These are phyloP conservation scores for Teratosphaeria pseudoeucalypti DNA, from an alignment of 2,329 filamentous ascomycete species.

Conservation along the genomic window DNA sequence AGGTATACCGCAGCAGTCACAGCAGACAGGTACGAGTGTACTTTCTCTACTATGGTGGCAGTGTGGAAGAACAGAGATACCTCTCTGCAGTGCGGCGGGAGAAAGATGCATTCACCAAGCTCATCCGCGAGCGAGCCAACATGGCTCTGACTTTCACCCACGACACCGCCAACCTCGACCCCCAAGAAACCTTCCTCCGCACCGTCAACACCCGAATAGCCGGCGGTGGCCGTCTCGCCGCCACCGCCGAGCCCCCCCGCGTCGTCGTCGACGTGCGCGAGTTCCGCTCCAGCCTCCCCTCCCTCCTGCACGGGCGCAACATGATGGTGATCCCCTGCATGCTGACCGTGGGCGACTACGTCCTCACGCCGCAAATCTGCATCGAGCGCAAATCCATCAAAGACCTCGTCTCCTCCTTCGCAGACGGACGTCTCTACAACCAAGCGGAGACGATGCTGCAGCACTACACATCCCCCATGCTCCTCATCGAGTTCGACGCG, in stretches of 20 bases:
- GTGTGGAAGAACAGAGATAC: conserved; percentile 91
- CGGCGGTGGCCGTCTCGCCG: conserved; percentile 72
- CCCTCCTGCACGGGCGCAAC: conserved; percentile 76
- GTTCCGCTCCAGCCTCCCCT: conserved; percentile 86
- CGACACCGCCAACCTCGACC: conserved; percentile 61
- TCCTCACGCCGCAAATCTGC: conserved; percentile 82
- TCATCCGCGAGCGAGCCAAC: conserved; percentile 82
- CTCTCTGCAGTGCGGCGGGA: conserved; percentile 82
- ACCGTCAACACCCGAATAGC: conserved; percentile 96
- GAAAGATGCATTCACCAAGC: conserved; percentile 88
- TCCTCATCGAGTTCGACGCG: conserved; percentile 95
- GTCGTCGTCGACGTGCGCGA: conserved; percentile 94
- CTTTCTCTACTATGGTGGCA: conserved; percentile 91
- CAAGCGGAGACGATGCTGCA: conserved; percentile 92
- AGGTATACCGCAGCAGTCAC: conserved; percentile 93
- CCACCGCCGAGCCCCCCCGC: conserved; percentile 76
- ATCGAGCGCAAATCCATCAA: conserved; percentile 89
- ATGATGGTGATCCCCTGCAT: conserved; percentile 89
- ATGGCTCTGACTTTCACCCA: conserved; percentile 84
- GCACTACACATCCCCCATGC: conserved; percentile 80
- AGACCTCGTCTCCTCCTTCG: conserved; percentile 85
- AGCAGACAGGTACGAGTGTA: conserved; percentile 85
- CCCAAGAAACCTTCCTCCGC: conserved; percentile 82
- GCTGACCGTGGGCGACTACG: conserved; percentile 92
- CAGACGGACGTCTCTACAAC: conserved; percentile 80